Conservation (phyloP, 352 stramenopile genomes). For the Pythium insidiosum region DNA sequence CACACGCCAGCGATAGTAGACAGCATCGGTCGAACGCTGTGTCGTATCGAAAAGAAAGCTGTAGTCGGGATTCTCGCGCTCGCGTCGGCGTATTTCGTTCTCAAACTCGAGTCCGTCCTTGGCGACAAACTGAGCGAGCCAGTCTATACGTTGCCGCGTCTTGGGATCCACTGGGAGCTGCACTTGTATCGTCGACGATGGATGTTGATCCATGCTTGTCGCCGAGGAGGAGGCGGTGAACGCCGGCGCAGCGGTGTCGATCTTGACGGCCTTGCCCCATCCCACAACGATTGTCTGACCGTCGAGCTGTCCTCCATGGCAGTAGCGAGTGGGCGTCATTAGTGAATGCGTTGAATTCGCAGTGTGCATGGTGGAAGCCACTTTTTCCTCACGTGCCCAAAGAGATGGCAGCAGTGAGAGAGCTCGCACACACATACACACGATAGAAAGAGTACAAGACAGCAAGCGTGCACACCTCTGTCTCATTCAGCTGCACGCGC, state of each 20-base stretch:
- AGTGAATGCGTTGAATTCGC: too few species aligned
- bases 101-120: conserved; percentile 62
- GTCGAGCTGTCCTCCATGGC: conserved; percentile 37
- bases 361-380: too few species aligned
- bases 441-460: too few species aligned
- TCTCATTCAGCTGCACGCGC: conserved; percentile 52
- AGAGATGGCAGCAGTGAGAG: too few species aligned
- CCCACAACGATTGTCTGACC: conserved; percentile 68
- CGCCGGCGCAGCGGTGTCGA: conserved; percentile 21
- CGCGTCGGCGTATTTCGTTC: conserved; percentile 37
- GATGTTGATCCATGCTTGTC: too few species aligned
- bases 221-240: too few species aligned
- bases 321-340: too few species aligned
- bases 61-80: conserved; percentile 38
- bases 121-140: conserved; percentile 50
- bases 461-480: too few species aligned
- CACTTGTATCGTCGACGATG: conserved; percentile 12
- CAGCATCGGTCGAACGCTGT: conserved; percentile 18
- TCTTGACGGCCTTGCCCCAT: conserved; percentile 78
- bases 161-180: conserved; percentile 24
- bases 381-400: too few species aligned
- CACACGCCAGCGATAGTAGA: conserved; percentile 75
- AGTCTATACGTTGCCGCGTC: conserved; percentile 29
- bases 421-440: too few species aligned
- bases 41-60: conserved; percentile 43